Conservation (phyloP, 306 rosid genomes). For the Senna siamea region DNA sequence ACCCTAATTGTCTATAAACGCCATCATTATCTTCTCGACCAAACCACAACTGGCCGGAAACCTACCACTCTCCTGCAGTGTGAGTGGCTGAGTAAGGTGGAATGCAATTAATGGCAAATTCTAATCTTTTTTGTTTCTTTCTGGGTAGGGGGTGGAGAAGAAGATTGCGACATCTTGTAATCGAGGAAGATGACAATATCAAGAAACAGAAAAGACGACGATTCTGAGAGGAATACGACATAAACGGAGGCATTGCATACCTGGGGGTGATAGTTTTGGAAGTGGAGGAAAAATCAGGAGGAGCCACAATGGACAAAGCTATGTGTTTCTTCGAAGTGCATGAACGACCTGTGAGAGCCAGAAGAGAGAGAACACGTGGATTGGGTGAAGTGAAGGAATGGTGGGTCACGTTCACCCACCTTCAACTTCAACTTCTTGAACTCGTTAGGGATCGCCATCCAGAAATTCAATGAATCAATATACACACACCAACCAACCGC, state of each 20-base stretch:
- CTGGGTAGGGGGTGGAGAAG: not conserved
- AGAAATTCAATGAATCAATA: not conserved
- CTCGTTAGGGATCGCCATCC: not conserved
- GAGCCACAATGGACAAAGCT: not conserved
- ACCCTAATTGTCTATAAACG: not conserved
- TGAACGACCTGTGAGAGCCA: not conserved
- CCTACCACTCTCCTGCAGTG: not conserved
- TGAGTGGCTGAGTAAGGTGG: conserved; percentile 15
- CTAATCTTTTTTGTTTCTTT: not conserved
- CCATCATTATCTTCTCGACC: not conserved
- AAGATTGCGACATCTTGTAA: not conserved
- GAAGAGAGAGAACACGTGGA: not conserved
- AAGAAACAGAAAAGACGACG: not conserved
- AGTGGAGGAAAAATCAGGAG: not conserved
- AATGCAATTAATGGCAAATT: conserved; percentile 1
- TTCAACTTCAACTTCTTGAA: not conserved
- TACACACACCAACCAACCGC: too few relatives aligned
- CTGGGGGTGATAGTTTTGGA: not conserved
- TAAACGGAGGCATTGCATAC: not conserved
- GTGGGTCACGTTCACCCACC: not conserved
- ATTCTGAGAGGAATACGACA: not conserved
- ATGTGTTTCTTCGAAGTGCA: not conserved
- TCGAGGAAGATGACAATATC: not conserved
- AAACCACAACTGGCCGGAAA: not conserved
- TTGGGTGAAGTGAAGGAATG: not conserved